Base-by-base conservation (phyloP, 1,139 yeast genomes). In the Yamadazyma triangularis region DNA sequence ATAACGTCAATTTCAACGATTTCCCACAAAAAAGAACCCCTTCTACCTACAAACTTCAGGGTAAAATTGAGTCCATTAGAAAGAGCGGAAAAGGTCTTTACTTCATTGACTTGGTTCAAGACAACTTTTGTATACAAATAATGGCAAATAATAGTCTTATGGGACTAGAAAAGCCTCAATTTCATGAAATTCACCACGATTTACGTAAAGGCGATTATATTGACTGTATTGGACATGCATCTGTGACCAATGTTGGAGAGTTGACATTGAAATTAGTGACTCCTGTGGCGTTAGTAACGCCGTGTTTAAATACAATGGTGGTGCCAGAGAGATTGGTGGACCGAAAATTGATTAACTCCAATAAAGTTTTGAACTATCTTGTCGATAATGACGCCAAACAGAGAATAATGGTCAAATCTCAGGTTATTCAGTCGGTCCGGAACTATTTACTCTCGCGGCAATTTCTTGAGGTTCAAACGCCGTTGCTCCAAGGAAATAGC, bases 401-500 rank as follows among this genome's bases (percentile, higher is more conserved):
- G 5, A 58, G 71, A 1, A 60, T 91, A 1, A 41, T 70, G 1
- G 64, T 77, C 2, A 71, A 89, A 39, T 66, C 81, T 3, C 48
- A 61, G 16, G 60, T 88, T 1, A 62, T 79, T 2, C 64, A 65
- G 19, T 53, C 70, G 4, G 63, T 89, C 4, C 60, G 96, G 15
- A 45, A 51, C 3, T 88, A 75, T 47, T 67, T 89, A 22, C 61
- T 66, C 13, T 44, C 51, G 0, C 57, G 64, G n/a, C 75, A 64
- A 2, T 93, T 88, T 44, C 43, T 85, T 13, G 96, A 88, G 50
- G 94, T 91, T 0, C 84, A 80, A 34, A 91, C 98, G 0, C 98
- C 98, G 0, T 74, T 87, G 2, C 55, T 91, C 11, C 76, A 88
- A 1, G 70, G 74, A 15, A 58, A 72, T 26, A 71, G 88, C 1